phyloP scores from a whole-genome alignment of 805 yeast genomes.

The Cyberlindnera mississippiensis region DNA sequence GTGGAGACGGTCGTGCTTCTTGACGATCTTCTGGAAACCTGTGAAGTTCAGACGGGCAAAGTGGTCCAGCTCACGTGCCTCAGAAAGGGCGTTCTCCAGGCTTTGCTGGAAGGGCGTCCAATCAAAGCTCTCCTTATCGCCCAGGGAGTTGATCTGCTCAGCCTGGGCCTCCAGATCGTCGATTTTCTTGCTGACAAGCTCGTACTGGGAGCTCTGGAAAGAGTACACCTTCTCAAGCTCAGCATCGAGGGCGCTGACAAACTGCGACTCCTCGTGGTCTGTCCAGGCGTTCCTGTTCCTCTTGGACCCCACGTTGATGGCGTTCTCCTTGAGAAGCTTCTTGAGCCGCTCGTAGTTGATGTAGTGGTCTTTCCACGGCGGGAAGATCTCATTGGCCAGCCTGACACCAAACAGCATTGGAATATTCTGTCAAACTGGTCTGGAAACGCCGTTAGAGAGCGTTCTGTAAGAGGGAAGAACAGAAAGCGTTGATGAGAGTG shows the following conservation, averaged over 20 bases:
- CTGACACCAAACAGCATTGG: conserved; percentile 89
- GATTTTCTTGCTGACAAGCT: conserved; percentile 61
- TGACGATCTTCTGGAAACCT: conserved; percentile 90
- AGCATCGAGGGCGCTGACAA: conserved; percentile 61
- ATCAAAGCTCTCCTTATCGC: conserved; percentile 42
- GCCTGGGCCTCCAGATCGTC: conserved; percentile 60
- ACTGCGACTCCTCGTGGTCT: conserved; percentile 66
- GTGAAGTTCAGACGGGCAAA: conserved; percentile 92
- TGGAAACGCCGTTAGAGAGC: no score
- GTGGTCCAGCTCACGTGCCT: conserved; percentile 82
- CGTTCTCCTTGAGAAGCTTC: conserved; percentile 65
- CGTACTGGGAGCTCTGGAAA: conserved; percentile 66
- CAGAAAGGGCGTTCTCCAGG: conserved; percentile 68
- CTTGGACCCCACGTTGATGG: conserved; percentile 30
- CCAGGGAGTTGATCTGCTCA: conserved; percentile 33
- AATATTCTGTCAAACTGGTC: not conserved
- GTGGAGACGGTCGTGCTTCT: conserved; percentile 92
- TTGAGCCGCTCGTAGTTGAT: conserved; percentile 63
- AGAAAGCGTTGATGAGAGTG: no score
- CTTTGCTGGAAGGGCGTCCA: conserved; percentile 58
- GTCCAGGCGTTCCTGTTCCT: conserved; percentile 46
- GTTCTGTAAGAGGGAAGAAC: not conserved
- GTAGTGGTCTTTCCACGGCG: conserved; percentile 82
- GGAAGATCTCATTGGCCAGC: conserved; percentile 73
- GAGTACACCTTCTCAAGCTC: conserved; percentile 75